Evolutionary conservation across 2,329 filamentous ascomycete genomes (phyloP), one percentile per base, ranked within the genome.

Genomic region (Colletotrichum somersetense): DNA sequence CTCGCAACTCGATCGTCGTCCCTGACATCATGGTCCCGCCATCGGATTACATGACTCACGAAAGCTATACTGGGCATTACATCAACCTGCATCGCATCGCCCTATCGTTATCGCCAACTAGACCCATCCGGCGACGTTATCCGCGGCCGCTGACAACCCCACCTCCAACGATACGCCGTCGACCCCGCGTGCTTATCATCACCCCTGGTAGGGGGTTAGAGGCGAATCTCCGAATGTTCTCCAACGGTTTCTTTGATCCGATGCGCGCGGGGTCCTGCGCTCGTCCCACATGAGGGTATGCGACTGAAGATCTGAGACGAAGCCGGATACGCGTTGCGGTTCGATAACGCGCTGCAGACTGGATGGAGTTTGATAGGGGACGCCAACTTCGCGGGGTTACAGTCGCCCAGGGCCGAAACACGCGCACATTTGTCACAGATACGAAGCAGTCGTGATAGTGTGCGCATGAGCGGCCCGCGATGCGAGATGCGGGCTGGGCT

Each of bases 241-340:
- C 70, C 70, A 70, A 70, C 70, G 70, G 59, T 72, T 65, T 16
- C 40, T 72, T 64, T 72, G 53, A 30, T n/a, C 59, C 66, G 66
- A 72, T 61, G 46, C 20, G n/a, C 2, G 8, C 11, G 7, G n/a
- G 2, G 38, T 40, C 38, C 12, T 40, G 38, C 14, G 30, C 5
- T 16, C 40, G 40, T 42, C 40, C 42, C 65, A 62, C 53, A 56
- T 30, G 23, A 30, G 50, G 30, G 14, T 10, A 20, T 6, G 8
- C 2, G 42, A 20, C 5, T 18, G 18, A 1, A 11, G 16, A 23
- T 23, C 5, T 26, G 11, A 30, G n/a, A 10, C 62, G 30, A 42
- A 44, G 14, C 33, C 33, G 23, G 62, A 14, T n/a, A 46, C 5
- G 46, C 10, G 59, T 42, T 18, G 40, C 40, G 14, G 40, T 26